Evolutionary conservation across 2,329 filamentous ascomycete species (phyloP).

Genomic region (Epichloe gansuensis): DNA sequence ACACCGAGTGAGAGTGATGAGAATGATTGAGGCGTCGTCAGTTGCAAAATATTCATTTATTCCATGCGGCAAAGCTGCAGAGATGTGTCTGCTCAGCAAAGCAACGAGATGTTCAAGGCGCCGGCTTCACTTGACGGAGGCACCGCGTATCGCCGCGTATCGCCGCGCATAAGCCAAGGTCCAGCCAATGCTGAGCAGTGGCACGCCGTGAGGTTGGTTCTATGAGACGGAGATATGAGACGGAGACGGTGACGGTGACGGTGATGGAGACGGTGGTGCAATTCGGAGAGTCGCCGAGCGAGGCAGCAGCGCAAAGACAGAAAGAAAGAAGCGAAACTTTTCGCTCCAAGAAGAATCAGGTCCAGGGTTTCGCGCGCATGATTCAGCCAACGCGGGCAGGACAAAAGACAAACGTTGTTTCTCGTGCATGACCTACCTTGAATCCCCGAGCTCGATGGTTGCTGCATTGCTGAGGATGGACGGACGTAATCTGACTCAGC

Average conservation of each 20-base stretch:
- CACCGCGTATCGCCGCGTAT: not conserved
- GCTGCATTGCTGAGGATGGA: conserved; percentile 10
- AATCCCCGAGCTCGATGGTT: conserved; percentile 11
- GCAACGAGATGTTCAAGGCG: not conserved
- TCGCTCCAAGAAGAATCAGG: not conserved
- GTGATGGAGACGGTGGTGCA: not conserved
- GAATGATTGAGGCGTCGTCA: not conserved
- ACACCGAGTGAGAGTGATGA: not conserved
- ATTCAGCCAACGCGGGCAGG: not conserved
- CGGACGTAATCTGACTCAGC: conserved; percentile 12
- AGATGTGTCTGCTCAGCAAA: not conserved
- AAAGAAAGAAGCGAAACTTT: not conserved
- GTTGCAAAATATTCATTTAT: not conserved
- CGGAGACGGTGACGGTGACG: not conserved
- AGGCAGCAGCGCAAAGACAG: not conserved
- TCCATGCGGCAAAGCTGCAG: not conserved
- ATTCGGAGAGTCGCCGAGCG: not conserved
- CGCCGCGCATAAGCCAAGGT: too few relatives aligned
- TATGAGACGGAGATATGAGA: not conserved
- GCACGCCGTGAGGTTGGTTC: not conserved
- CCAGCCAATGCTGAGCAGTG: not conserved
- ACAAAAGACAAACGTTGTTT: conserved; percentile 4
- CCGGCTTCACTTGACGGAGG: not conserved
- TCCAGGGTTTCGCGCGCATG: not conserved
- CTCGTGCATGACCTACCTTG: conserved; percentile 10